A percentile compares a stretch with the other conserved stretches of the same genome.
phyloP scores from a whole-genome alignment of 805 yeast genomes.

The Starmerella stellata region DNA sequence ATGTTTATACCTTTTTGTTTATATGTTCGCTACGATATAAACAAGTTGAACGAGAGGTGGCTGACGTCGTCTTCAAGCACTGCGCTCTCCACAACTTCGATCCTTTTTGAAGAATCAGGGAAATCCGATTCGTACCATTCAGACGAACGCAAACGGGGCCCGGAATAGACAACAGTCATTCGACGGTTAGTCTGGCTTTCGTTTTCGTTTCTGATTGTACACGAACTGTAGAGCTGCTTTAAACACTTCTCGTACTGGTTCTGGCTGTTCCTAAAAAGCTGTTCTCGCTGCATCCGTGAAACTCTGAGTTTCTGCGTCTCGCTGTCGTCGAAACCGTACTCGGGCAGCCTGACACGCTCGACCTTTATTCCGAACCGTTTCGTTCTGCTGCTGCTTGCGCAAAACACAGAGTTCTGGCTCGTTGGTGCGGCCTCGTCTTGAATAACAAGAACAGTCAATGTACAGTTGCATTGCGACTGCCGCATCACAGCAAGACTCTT shows the following conservation, averaged over 20 bases:
- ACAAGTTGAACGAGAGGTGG: background rate
- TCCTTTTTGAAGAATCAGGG: background rate
- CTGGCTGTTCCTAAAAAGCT: background rate
- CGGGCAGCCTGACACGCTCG: constrained; percentile 9
- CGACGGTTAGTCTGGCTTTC: background rate
- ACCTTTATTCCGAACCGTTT: constrained; percentile 26
- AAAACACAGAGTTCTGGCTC: constrained; percentile 25
- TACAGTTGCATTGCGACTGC: background rate
- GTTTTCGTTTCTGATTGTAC: background rate
- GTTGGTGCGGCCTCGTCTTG: background rate
- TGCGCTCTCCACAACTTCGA: background rate
- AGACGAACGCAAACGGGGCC: background rate
- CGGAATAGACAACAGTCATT: background rate
- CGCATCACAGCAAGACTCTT: background rate
- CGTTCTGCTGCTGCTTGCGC: constrained; percentile 21
- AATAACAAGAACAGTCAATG: background rate
- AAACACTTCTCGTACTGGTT: background rate
- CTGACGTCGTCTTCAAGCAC: background rate
- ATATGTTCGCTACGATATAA: too few species aligned
- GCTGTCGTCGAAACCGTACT: background rate
- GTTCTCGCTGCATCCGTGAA: background rate
- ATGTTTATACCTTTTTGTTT: too few species aligned
- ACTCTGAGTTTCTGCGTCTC: background rate
- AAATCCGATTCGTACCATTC: background rate
- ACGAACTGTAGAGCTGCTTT: background rate